Evolutionary conservation across 805 yeast species (phyloP).

Genomic region (Metschnikowia continentalis): DNA sequence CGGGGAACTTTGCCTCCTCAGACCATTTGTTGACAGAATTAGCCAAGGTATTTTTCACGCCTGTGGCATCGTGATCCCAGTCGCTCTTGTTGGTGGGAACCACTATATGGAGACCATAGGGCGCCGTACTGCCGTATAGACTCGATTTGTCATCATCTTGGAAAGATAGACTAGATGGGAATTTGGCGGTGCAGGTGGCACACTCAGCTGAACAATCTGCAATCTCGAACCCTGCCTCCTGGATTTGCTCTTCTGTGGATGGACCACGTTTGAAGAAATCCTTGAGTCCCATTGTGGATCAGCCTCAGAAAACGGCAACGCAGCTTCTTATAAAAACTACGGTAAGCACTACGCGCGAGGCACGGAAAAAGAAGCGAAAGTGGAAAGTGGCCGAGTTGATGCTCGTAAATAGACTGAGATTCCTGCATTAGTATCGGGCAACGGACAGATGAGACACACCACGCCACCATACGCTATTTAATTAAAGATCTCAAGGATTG

Average conservation of each 20-base stretch:
- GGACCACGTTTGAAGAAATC: conserved; percentile 14
- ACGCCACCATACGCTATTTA: background rate
- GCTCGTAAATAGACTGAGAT: background rate
- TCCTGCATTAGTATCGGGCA: background rate
- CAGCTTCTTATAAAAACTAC: background rate
- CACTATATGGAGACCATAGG: conserved; percentile 66
- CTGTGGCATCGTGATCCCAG: conserved; percentile 77
- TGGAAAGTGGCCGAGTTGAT: background rate
- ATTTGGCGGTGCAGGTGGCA: conserved; percentile 47
- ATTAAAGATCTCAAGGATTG: background rate
- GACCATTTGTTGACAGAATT: conserved; percentile 39
- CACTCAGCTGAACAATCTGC: conserved; percentile 54
- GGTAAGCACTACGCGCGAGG: background rate
- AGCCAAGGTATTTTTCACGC: conserved; percentile 42
- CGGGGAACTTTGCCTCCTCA: conserved; percentile 15
- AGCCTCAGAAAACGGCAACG: background rate
- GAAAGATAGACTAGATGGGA: conserved; percentile 48
- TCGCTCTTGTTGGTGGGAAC: conserved; percentile 82
- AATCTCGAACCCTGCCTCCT: conserved; percentile 25
- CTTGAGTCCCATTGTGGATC: conserved; percentile 12
- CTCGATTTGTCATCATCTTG: conserved; percentile 35
- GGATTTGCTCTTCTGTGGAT: conserved; percentile 11
- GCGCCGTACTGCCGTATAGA: conserved; percentile 68
- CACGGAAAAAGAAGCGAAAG: background rate
- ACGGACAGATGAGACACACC: background rate